Base-by-base conservation (phyloP, 163 green algal genomes). In the Scenedesmus sp. region DNA sequence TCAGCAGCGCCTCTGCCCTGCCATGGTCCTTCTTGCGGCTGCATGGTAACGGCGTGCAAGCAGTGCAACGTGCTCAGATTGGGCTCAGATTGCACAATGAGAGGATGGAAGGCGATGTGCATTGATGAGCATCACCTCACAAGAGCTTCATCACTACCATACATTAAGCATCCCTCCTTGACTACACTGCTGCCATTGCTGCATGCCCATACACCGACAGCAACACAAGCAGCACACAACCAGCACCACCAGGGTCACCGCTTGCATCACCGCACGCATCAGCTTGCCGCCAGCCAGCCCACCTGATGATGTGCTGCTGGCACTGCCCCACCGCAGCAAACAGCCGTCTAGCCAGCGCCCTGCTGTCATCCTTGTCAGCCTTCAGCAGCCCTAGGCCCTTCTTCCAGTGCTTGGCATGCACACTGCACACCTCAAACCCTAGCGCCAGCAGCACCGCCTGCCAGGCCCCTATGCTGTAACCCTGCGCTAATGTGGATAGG, bases 21-120 rank as follows among this genome's bases (percentile, higher is more conserved):
- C 97, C 97, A 83, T 99, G 97, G 90, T 99, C 95, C 85, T 97
- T 98, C 90, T 99, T 98, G 52, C 96, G 92, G 86, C 95, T 98
- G 93, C 18, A 54, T 77, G 18, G 5, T 12, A 81, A 52, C 5
- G 4, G 70, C 23, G 20, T 52, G 79, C 56, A 70, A 12, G 18
- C 66, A 56, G 6, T 57, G 9, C 82, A 81, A 46, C 34, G 34
- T 46, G 34, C 34, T 46, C 34, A 46, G 34, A 46, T 46, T 46
- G 34, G 34, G 34, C 34, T 46, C 34, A 46, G 34, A 46, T 46
- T 46, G 34, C 16, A 79, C 70, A 92, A 60, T 66, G 55, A 83
- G 34, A 46, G 34, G 34, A 46, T 46, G 34, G 34, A 46, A 46
- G 34, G 34, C 34, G 34, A 46, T 46, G 34, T 46, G 34, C 34